Conservation (phyloP, 768 basidiomycete species). For the Termitomyces sp. region DNA sequence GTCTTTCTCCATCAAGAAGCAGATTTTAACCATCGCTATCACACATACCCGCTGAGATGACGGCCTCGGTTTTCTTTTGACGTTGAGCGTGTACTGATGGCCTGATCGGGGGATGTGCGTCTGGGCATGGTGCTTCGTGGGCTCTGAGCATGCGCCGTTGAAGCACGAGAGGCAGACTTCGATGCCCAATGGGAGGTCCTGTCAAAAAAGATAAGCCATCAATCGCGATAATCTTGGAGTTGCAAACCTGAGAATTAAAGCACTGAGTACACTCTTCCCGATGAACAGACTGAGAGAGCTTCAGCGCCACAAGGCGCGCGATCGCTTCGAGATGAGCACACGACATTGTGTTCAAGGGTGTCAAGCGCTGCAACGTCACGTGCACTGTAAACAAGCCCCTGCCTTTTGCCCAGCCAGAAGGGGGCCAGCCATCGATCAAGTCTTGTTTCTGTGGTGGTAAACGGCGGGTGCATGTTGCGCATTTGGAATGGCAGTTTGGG, state of each 20-base stretch:
- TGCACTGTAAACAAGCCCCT: background rate
- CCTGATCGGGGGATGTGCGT: slow-evolving; percentile 68
- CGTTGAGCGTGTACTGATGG: slow-evolving; percentile 75
- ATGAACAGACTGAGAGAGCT: slow-evolving; percentile 67
- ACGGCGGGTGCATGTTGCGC: background rate
- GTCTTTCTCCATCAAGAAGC: background rate
- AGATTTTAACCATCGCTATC: background rate
- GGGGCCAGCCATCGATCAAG: background rate
- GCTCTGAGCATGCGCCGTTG: slow-evolving; percentile 81
- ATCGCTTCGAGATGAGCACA: slow-evolving; percentile 55
- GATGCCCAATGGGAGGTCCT: slow-evolving; percentile 74
- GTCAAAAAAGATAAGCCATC: background rate
- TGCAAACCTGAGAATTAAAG: slow-evolving; percentile 82
- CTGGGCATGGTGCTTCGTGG: slow-evolving; percentile 62
- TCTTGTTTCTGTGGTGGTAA: too few species aligned
- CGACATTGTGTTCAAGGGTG: slow-evolving; percentile 21
- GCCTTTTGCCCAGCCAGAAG: background rate
- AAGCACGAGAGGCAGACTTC: slow-evolving; percentile 92
- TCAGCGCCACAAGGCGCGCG: slow-evolving; percentile 47
- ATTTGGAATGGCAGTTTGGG: background rate
- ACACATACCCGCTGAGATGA: slow-evolving; percentile 57
- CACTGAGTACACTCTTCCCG: slow-evolving; percentile 97
- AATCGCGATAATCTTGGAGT: background rate
- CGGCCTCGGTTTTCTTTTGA: slow-evolving; percentile 69
- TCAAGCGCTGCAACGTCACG: background rate